Conservation (phyloP, 257 asterid species). For the Gentiana dahurica region DNA sequence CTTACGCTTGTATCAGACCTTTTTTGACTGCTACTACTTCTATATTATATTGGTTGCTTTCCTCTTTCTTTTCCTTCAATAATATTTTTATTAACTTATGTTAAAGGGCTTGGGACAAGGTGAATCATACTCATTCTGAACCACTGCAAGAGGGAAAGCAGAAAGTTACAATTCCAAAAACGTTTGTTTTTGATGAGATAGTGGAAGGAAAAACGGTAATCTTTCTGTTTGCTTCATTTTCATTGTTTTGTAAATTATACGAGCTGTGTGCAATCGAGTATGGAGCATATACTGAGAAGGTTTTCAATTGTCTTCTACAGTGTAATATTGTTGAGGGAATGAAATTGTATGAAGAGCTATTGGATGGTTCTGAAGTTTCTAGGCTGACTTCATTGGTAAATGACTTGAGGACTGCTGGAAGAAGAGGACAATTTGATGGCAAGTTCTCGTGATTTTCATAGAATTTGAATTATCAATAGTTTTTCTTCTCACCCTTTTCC, state of each 20-base stretch:
- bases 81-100: constrained; percentile 9
- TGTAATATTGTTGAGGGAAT: constrained; percentile 75
- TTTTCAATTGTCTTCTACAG: constrained; percentile 19
- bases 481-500: not conserved
- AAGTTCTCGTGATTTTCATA: constrained; percentile 18
- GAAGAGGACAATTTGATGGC: constrained; percentile 76
- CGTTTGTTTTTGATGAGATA: constrained; percentile 58
- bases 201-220: constrained; percentile 63
- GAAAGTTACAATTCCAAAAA: constrained; percentile 36
- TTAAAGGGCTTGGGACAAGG: constrained; percentile 35
- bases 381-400: constrained; percentile 48
- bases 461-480: not conserved
- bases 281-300: constrained; percentile 2
- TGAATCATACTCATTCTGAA: constrained; percentile 32
- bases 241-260: no score
- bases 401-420: constrained; percentile 82
- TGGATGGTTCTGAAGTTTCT: constrained; percentile 48
- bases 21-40: not conserved
- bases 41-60: not conserved
- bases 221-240: not conserved
- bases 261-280: no score
- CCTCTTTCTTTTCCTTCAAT: no score
- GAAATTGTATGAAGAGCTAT: constrained; percentile 57
- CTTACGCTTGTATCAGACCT: not conserved
- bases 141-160: constrained; percentile 26